These are phyloP conservation scores for Dioscorea alata DNA, from an alignment of 106 monocot genomes.

Conservation along the genomic window DNA sequence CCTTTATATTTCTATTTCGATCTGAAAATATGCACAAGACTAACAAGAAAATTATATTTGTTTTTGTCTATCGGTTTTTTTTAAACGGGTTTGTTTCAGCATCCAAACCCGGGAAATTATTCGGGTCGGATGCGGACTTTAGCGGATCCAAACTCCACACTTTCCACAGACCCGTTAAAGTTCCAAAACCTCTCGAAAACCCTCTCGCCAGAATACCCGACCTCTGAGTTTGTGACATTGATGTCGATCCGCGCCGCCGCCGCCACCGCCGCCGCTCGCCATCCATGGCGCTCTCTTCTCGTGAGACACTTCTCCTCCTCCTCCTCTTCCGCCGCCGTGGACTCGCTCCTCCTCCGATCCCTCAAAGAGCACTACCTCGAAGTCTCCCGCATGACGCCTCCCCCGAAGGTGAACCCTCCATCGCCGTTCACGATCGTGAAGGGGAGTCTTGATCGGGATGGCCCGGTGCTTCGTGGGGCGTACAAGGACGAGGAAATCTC, in stretches of 20 bases:
- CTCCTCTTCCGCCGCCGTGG: conserved; percentile 32
- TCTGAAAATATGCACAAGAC: no score
- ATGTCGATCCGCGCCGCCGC: conserved; percentile 20
- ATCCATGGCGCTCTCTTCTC: conserved; percentile 2
- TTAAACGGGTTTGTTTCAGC: no score
- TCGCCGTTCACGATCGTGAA: conserved; percentile 57
- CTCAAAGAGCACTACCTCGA: conserved; percentile 79
- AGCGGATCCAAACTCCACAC: no score
- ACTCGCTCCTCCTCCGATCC: conserved; percentile 66
- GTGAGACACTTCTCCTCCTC: conserved; percentile 9
- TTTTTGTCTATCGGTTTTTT: no score
- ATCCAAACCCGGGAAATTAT: no score
- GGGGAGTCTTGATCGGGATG: conserved; percentile 56
- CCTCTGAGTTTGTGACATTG: background rate
- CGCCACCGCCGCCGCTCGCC: conserved; percentile 4
- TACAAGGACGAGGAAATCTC: conserved; percentile 70
- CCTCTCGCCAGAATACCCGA: background rate
- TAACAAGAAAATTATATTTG: no score
- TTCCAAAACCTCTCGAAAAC: background rate
- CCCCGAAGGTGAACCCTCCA: conserved; percentile 82
- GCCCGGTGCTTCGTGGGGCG: conserved; percentile 54
- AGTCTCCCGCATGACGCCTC: conserved; percentile 67
- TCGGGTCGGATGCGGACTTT: no score
- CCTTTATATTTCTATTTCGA: no score
- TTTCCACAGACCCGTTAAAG: no score